Evolutionary conservation across 2,329 filamentous ascomycete genomes (phyloP).

Genomic region (Triangularia setosa): DNA sequence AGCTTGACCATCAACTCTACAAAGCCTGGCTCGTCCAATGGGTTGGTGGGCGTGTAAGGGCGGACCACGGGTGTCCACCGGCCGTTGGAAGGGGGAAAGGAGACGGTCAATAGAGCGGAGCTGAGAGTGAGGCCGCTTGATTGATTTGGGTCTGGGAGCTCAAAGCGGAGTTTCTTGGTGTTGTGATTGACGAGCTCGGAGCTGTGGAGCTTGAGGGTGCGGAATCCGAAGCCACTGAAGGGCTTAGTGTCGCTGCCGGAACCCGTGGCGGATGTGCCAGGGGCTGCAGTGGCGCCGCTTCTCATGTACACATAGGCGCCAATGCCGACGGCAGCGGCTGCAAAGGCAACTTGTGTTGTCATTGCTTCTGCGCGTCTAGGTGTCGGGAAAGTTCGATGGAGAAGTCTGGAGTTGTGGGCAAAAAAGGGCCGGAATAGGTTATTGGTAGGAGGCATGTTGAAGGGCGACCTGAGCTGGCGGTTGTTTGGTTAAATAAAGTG

Average conservation of each 20-base stretch:
- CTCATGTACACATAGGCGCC: conserved; percentile 24
- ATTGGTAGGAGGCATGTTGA: conserved; percentile 17
- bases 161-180: conserved; percentile 55
- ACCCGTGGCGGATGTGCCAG: background rate
- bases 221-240: conserved; percentile 34
- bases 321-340: conserved; percentile 25
- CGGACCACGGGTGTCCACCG: conserved; percentile 56
- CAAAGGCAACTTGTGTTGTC: conserved; percentile 24
- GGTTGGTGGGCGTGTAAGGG: conserved; percentile 63
- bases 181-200: conserved; percentile 54
- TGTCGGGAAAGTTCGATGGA: background rate
- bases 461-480: background rate
- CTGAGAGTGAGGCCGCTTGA: conserved; percentile 48
- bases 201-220: conserved; percentile 47
- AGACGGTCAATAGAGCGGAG: conserved; percentile 57
- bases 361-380: conserved; percentile 19
- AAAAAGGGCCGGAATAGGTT: conserved; percentile 10
- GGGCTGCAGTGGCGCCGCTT: conserved; percentile 2
- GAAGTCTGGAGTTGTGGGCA: conserved; percentile 17
- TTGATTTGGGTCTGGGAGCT: conserved; percentile 44
- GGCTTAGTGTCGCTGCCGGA: conserved; percentile 17
- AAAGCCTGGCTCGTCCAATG: conserved; percentile 51
- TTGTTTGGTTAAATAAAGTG: background rate
- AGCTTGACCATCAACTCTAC: conserved; percentile 65
- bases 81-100: conserved; percentile 50